Evolutionary conservation across 768 basidiomycete genomes (phyloP).

Genomic region (Coprinopsis sp.): DNA sequence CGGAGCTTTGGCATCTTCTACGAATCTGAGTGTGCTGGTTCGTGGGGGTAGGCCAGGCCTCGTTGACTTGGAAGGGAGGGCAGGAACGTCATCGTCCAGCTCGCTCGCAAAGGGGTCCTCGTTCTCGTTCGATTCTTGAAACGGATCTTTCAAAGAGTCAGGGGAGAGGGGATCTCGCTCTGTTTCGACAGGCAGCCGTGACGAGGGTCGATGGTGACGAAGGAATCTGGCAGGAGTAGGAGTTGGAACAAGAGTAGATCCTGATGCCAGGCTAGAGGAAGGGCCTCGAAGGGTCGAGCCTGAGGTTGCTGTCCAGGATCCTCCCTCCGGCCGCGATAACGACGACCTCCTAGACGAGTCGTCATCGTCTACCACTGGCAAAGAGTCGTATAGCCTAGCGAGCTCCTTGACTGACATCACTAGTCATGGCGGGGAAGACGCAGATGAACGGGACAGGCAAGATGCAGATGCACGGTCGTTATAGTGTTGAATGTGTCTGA

Average conservation of each 20-base stretch:
- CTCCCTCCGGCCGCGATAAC: background rate
- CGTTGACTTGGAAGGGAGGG: background rate
- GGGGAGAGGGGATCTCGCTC: background rate
- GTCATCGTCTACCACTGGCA: background rate
- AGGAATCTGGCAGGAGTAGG: conserved; percentile 25
- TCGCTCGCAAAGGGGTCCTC: background rate
- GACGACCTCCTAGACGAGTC: background rate
- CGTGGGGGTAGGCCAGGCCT: conserved; percentile 1
- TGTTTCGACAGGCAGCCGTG: background rate
- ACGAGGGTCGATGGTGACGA: background rate
- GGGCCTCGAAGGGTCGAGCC: background rate
- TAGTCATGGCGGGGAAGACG: conserved; percentile 1
- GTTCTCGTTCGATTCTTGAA: background rate
- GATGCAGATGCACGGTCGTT: background rate
- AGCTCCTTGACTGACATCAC: conserved; percentile 33
- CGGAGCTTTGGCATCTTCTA: conserved; percentile 14
- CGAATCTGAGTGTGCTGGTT: conserved; percentile 5
- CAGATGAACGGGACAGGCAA: background rate
- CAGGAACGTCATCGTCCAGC: background rate
- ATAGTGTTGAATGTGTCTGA: background rate
- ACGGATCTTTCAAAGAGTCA: background rate
- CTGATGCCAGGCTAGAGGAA: conserved; percentile 2
- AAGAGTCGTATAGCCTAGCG: conserved; percentile 27
- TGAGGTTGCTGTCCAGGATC: conserved; percentile 2
- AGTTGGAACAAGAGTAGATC: conserved; percentile 11